Conservation (phyloP, 176 grass and related monocot genomes). For the Oryza meridionalis region DNA sequence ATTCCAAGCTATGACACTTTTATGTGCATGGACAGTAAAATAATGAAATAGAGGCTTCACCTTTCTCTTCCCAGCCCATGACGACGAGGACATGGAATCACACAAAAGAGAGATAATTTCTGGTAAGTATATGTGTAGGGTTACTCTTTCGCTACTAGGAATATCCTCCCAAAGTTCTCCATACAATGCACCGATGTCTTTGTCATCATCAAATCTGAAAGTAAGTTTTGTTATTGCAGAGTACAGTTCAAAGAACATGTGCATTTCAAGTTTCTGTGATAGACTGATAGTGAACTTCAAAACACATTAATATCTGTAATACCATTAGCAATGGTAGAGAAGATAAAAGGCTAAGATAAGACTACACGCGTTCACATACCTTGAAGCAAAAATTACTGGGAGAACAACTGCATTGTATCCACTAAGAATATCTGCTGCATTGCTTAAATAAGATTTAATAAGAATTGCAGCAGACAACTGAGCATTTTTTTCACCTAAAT, state of each 20-base stretch:
- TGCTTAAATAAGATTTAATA: constrained; percentile 83
- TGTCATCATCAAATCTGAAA: constrained; percentile 95
- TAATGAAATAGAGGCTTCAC: constrained; percentile 45
- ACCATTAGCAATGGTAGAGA: constrained; percentile 27
- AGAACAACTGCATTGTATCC: constrained; percentile 78
- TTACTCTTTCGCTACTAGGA: constrained; percentile 92
- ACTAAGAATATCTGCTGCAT: constrained; percentile 73
- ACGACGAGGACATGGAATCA: constrained; percentile 81
- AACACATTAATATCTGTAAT: constrained; percentile 22
- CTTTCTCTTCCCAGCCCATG: constrained; percentile 97
- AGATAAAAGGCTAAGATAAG: constrained; percentile 23
- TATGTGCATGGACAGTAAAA: constrained; percentile 36
- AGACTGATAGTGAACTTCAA: neutral
- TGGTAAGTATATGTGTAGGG: constrained; percentile 78
- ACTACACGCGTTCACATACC: constrained; percentile 52
- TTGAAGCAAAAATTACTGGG: constrained; percentile 91
- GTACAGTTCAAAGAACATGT: neutral
- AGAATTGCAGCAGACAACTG: constrained; percentile 93
- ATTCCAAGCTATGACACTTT: constrained; percentile 31
- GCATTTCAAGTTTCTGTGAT: constrained; percentile 27
- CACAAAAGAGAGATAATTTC: constrained; percentile 83
- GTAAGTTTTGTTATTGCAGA: constrained; percentile 36
- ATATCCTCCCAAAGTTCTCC: constrained; percentile 94
- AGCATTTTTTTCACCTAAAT: constrained; percentile 82
- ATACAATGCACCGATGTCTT: constrained; percentile 83